These are phyloP conservation scores for Camellia sinensis DNA, from an alignment of 148 eudicot species.

Conservation along the genomic window DNA sequence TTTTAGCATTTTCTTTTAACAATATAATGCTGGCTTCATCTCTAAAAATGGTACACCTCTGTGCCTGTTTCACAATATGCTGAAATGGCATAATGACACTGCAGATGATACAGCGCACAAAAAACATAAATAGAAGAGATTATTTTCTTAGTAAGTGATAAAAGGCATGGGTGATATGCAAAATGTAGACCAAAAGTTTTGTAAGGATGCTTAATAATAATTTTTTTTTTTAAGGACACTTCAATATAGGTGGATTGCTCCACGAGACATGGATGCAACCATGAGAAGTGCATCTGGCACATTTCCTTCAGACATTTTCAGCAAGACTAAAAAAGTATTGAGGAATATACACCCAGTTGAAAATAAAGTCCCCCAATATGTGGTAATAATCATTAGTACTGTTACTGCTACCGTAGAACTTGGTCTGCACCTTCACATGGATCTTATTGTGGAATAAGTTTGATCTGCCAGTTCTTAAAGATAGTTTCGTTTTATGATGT, in stretches of 20 bases:
- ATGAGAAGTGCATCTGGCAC: background rate
- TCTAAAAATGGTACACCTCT: background rate
- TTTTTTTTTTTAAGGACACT: background rate
- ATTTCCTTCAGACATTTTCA: background rate
- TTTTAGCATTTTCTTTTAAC: background rate
- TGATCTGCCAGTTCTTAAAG: background rate
- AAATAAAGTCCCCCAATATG: background rate
- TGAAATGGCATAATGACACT: background rate
- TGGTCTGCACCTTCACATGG: background rate
- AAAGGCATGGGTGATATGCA: background rate
- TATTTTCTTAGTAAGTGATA: background rate
- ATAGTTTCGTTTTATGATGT: background rate
- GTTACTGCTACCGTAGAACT: background rate
- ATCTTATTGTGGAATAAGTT: background rate
- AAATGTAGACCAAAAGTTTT: background rate
- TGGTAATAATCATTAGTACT: background rate
- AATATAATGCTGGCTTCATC: background rate
- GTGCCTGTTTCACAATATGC: background rate
- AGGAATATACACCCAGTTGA: background rate
- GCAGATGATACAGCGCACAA: background rate
- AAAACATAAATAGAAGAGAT: background rate
- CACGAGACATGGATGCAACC: background rate
- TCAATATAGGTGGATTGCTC: background rate
- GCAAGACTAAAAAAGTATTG: background rate
- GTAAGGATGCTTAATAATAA: too few relatives aligned